Conservation (phyloP, 1,284 basidiomycete species). For the Malassezia furfur region DNA sequence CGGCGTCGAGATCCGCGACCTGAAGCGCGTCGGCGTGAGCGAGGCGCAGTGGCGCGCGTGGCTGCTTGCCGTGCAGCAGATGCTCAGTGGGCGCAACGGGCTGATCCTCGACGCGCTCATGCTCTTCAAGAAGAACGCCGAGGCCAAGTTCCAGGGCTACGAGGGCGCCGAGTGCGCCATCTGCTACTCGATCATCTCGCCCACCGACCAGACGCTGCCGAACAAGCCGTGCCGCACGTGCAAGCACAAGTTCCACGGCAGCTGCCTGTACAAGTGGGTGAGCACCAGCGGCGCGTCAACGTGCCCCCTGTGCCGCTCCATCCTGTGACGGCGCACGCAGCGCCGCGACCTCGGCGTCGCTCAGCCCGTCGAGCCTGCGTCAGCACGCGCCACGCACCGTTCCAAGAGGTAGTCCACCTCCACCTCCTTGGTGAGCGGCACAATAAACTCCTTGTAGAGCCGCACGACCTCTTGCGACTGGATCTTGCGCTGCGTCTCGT, state of each 20-base stretch:
- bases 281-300: constrained; percentile 71
- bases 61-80: constrained; percentile 85
- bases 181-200: constrained; percentile 71
- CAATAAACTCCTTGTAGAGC: constrained; percentile 86
- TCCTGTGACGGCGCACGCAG: constrained; percentile 48
- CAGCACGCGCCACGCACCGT: constrained; percentile 16
- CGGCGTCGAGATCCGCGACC: constrained; percentile 75
- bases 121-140: constrained; percentile 91
- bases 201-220: constrained; percentile 78
- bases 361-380: not conserved
- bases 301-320: constrained; percentile 73
- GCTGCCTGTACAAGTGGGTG: constrained; percentile 64
- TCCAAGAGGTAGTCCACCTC: constrained; percentile 59
- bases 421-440: constrained; percentile 92
- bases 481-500: constrained; percentile 57
- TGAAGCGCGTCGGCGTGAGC: constrained; percentile 67
- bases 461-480: constrained; percentile 85
- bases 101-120: constrained; percentile 81
- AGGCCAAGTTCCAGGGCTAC: constrained; percentile 43
- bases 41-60: constrained; percentile 87
- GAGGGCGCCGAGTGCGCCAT: constrained; percentile 45
- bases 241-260: constrained; percentile 79
- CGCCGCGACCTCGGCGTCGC: not conserved
- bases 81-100: constrained; percentile 74
- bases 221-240: constrained; percentile 85